phyloP scores from a whole-genome alignment of 495 filamentous ascomycete species.

The Hyaloscypha bicolor region DNA sequence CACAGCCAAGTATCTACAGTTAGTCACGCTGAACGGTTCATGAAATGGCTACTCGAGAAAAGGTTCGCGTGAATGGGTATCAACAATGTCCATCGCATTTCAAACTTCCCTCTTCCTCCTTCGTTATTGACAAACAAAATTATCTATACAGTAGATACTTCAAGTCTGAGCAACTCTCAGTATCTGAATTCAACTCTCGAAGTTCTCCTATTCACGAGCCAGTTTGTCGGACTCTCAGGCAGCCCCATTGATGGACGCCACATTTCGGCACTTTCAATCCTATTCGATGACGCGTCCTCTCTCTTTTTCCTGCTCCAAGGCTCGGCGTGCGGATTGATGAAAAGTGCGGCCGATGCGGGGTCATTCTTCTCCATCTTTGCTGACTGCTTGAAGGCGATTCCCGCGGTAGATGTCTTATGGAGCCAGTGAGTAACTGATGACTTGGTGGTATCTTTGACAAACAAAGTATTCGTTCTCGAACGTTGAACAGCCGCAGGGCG shows the following conservation, averaged over 20 bases:
- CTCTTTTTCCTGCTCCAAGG: conserved; percentile 28
- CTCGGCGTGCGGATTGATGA: conserved; percentile 21
- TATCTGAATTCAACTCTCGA: conserved; percentile 29
- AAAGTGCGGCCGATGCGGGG: conserved; percentile 5
- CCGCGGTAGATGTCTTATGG: not conserved
- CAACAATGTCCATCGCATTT: conserved; percentile 3
- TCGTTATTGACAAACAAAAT: not conserved
- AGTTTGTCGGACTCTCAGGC: conserved; percentile 24
- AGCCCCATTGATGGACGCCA: conserved; percentile 21
- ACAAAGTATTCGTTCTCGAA: conserved; percentile 8
- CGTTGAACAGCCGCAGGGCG: not conserved
- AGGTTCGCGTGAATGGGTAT: conserved; percentile 1
- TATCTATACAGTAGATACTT: not conserved
- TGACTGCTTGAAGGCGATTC: not conserved
- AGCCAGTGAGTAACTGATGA: not conserved
- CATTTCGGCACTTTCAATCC: conserved; percentile 22
- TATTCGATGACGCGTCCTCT: not conserved
- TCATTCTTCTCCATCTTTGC: not conserved
- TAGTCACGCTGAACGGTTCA: not conserved
- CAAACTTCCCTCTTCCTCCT: not conserved
- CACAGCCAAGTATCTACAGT: not conserved
- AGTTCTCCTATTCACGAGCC: conserved; percentile 17
- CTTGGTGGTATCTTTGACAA: not conserved
- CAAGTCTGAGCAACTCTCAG: not conserved
- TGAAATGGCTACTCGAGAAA: not conserved